Percentiles rank a stretch among this genome's conserved stretches.
These are phyloP conservation scores for Tetrahymena thermophila DNA, from an alignment of 73 alveolate species.

Conservation along the genomic window DNA sequence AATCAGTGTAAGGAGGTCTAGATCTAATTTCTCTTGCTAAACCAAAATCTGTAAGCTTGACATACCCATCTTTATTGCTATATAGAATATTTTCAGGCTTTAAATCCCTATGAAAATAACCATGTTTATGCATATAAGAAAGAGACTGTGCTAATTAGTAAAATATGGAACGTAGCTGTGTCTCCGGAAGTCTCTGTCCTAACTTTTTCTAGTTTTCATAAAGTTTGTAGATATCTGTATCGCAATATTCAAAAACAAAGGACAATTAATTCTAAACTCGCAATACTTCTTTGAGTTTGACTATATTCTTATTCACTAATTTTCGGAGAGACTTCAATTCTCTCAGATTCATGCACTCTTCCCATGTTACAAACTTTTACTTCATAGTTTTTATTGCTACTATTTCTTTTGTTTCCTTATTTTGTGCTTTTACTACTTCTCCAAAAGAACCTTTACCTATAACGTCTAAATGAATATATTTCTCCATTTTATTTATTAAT, in stretches of 20 bases:
- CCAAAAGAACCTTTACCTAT: conserved; percentile 96
- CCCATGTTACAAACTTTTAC: conserved; percentile 87
- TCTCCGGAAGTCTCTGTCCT: conserved; percentile 68
- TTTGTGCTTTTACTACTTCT: conserved; percentile 68
- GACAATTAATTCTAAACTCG: conserved; percentile 75
- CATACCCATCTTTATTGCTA: conserved; percentile 87
- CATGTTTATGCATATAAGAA: conserved; percentile 91
- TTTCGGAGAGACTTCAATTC: conserved; percentile 93
- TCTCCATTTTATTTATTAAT: conserved; percentile 67
- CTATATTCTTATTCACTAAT: conserved; percentile 85
- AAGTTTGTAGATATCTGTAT: conserved; percentile 66
- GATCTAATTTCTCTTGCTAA: conserved; percentile 95
- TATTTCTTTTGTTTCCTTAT: conserved; percentile 72
- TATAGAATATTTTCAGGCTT: conserved; percentile 76
- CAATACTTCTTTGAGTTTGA: conserved; percentile 90
- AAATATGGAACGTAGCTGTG: conserved; percentile 71
- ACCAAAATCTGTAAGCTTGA: conserved; percentile 96
- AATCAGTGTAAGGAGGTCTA: conserved; percentile 97
- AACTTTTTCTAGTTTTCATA: conserved; percentile 56
- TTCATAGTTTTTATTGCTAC: conserved; percentile 94
- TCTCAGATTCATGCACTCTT: conserved; percentile 95
- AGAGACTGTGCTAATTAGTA: conserved; percentile 80
- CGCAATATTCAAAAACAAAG: conserved; percentile 90
- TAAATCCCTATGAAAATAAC: conserved; percentile 93
- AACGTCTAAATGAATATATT: conserved; percentile 68